Conservation (phyloP, 2,329 filamentous ascomycete species). For the Colletotrichum lindemuthianum region DNA sequence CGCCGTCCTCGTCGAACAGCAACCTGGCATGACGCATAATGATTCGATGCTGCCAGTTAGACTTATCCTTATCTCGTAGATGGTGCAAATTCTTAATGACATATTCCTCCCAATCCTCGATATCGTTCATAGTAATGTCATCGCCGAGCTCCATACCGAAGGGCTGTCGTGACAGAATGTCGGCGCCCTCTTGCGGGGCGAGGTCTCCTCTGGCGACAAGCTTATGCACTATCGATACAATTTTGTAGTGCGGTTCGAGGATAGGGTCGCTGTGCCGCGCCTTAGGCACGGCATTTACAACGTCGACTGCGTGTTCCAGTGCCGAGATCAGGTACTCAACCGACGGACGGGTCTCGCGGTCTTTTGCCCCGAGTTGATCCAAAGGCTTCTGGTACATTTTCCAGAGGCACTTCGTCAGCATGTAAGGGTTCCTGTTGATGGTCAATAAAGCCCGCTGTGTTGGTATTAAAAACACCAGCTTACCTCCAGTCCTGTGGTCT, state of each 20-base stretch:
- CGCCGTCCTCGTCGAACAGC: slow-evolving; percentile 58
- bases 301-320: slow-evolving; percentile 61
- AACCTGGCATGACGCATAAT: slow-evolving; percentile 76
- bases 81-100: slow-evolving; percentile 62
- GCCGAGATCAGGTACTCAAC: slow-evolving; percentile 56
- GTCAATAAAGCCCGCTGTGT: slow-evolving; percentile 39
- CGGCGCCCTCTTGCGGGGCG: slow-evolving; percentile 57
- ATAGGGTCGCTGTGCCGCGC: slow-evolving; percentile 77
- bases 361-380: slow-evolving; percentile 55
- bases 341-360: slow-evolving; percentile 49
- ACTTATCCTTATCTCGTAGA: slow-evolving; percentile 80
- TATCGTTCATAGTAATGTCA: slow-evolving; percentile 62
- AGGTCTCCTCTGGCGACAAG: slow-evolving; percentile 70
- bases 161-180: slow-evolving; percentile 66
- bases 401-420: slow-evolving; percentile 71
- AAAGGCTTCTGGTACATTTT: slow-evolving; percentile 67
- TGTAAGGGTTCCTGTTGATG: slow-evolving; percentile 61
- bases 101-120: slow-evolving; percentile 70
- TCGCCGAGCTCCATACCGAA: slow-evolving; percentile 60
- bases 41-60: slow-evolving; percentile 95
- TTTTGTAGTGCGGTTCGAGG: slow-evolving; percentile 92
- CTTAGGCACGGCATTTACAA: slow-evolving; percentile 63
- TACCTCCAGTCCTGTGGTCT: slow-evolving; percentile 68
- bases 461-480: slow-evolving; percentile 40
- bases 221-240: slow-evolving; percentile 84